Conservation (phyloP, 345 rosid genomes). For the Noccaea bulbosa region DNA sequence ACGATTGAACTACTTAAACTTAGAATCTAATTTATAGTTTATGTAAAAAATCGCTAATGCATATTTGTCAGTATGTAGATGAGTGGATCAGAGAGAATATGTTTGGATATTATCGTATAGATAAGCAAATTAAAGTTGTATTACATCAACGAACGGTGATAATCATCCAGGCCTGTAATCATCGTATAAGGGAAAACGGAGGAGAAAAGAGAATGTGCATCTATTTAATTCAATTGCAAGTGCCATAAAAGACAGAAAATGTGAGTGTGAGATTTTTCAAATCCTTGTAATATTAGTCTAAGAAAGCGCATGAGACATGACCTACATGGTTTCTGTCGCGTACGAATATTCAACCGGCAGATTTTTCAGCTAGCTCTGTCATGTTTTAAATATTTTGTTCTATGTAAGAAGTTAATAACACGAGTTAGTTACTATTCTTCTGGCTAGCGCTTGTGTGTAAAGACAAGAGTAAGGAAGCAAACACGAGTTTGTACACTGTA, state of each 20-base stretch:
- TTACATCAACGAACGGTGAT: neutral
- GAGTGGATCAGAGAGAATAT: too few species aligned
- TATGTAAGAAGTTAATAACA: too few species aligned
- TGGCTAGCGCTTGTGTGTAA: too few species aligned
- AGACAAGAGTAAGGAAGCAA: too few species aligned
- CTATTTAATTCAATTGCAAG: neutral
- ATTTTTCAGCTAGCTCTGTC: neutral
- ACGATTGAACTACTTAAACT: too few species aligned
- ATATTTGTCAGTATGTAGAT: too few species aligned
- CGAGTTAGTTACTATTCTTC: too few species aligned
- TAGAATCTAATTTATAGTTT: too few species aligned
- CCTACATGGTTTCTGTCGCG: neutral
- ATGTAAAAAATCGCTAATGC: too few species aligned
- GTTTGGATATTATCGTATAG: neutral
- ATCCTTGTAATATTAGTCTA: neutral
- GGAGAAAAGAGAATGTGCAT: neutral
- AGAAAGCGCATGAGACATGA: too few species aligned
- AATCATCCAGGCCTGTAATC: too few species aligned
- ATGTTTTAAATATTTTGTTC: neutral
- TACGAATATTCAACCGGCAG: neutral
- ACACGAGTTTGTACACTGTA: neutral
- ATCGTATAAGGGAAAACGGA: neutral
- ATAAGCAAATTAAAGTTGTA: neutral
- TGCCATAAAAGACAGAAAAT: neutral
- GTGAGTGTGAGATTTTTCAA: neutral